Percentiles rank a stretch among this genome's conserved stretches.
Conservation (phyloP, 2,329 filamentous ascomycete genomes). For the Cryphonectria radicalis region DNA sequence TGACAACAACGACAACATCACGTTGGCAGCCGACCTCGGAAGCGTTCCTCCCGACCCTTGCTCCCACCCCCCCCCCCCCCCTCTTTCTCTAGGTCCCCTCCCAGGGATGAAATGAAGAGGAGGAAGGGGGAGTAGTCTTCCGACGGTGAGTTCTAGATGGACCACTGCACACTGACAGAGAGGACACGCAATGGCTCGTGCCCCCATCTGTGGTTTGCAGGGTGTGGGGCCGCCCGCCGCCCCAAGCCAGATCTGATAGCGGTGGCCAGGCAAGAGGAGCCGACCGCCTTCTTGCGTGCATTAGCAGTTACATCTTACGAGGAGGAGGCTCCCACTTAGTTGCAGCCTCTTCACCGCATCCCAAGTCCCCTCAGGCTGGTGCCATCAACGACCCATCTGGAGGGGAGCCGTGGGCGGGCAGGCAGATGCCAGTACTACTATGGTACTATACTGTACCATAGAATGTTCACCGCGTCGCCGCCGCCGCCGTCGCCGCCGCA, state of each 20-base stretch:
- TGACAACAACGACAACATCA: not conserved
- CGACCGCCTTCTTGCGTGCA: slow-evolving; percentile 20
- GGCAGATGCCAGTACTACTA: not conserved
- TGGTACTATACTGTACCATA: not conserved
- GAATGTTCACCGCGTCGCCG: not conserved
- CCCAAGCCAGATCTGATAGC: slow-evolving; percentile 9
- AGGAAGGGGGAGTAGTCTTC: not conserved
- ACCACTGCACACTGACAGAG: not conserved
- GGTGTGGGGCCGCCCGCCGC: not conserved
- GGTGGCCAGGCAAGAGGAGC: slow-evolving; percentile 15
- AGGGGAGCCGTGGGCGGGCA: not conserved
- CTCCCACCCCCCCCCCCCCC: no score
- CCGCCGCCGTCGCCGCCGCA: not conserved
- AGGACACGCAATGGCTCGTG: not conserved
- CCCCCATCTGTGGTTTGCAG: not conserved
- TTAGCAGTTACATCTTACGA: not conserved
- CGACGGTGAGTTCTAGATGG: not conserved
- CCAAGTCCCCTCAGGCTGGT: slow-evolving; percentile 29
- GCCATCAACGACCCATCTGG: not conserved
- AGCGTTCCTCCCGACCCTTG: not conserved
- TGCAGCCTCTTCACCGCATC: slow-evolving; percentile 18
- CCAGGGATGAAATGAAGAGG: not conserved
- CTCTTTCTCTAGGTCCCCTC: not conserved
- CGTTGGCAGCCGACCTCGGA: not conserved
- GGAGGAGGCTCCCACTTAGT: slow-evolving; percentile 14